Conservation (phyloP, 1,284 basidiomycete species). For the Tausonia pullulans region DNA sequence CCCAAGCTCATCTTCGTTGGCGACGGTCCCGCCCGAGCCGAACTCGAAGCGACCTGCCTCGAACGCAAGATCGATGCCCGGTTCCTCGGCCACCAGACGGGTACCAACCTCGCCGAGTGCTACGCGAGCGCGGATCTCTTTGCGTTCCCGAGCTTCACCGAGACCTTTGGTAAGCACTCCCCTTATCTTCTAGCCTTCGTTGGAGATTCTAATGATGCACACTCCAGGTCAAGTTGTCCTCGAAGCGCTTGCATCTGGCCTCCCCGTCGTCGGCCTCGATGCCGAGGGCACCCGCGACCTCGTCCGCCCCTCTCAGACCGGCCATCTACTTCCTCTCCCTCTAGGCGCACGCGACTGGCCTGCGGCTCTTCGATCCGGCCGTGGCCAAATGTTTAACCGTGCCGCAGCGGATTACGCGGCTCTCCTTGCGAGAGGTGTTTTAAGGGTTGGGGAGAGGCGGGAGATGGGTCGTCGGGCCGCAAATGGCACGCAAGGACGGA, state of each 20-base stretch:
- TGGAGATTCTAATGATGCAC: not conserved
- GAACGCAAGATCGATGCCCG: conserved; percentile 38
- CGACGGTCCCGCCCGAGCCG: conserved; percentile 42
- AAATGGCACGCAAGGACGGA: conserved; percentile 35
- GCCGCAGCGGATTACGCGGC: conserved; percentile 37
- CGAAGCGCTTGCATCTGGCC: conserved; percentile 44
- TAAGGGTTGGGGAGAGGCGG: conserved; percentile 30
- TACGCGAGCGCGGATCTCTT: conserved; percentile 47
- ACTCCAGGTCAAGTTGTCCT: conserved; percentile 43
- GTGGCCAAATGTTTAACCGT: conserved; percentile 29
- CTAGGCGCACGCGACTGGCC: conserved; percentile 26
- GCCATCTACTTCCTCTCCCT: conserved; percentile 35
- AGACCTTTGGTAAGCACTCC: conserved; percentile 21
- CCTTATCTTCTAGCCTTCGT: not conserved
- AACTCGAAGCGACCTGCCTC: conserved; percentile 39
- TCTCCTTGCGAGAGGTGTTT: conserved; percentile 33
- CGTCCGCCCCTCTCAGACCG: conserved; percentile 39
- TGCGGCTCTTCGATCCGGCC: conserved; percentile 28
- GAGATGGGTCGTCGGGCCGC: conserved; percentile 36
- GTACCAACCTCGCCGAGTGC: conserved; percentile 35
- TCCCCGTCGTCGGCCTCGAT: conserved; percentile 46
- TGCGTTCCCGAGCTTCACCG: conserved; percentile 44
- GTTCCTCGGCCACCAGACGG: conserved; percentile 42
- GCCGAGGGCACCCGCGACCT: conserved; percentile 48
- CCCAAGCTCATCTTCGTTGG: conserved; percentile 46